phyloP scores from a whole-genome alignment of 352 stramenopile species.

The Phytophthora chlamydospora region DNA sequence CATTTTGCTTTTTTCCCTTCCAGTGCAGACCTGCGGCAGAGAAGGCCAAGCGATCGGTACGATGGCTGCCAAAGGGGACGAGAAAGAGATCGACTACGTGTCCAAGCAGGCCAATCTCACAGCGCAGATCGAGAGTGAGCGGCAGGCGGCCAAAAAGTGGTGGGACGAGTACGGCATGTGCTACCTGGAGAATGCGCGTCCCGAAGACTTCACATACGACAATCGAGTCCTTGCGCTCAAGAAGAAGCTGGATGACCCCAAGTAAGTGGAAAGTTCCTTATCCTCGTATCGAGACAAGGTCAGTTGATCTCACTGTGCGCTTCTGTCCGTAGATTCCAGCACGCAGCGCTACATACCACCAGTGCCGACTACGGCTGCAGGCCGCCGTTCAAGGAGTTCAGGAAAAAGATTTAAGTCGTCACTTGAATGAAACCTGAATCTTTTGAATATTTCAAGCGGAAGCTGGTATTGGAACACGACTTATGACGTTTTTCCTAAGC shows the following conservation, averaged over 20 bases:
- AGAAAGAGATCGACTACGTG: slow-evolving; percentile 84
- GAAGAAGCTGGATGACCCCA: slow-evolving; percentile 61
- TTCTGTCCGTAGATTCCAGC: slow-evolving; percentile 51
- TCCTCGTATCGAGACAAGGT: not conserved
- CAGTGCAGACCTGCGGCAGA: too few species aligned
- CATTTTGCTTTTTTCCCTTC: slow-evolving; percentile 1
- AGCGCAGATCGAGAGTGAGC: slow-evolving; percentile 83
- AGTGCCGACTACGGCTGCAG: slow-evolving; percentile 70
- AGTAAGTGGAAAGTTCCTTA: slow-evolving; percentile 36
- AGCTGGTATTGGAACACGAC: too few species aligned
- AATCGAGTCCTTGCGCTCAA: slow-evolving; percentile 78
- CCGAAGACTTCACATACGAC: slow-evolving; percentile 85
- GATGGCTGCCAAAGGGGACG: slow-evolving; percentile 54
- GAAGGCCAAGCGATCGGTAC: not conserved
- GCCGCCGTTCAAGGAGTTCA: slow-evolving; percentile 78
- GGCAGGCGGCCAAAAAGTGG: slow-evolving; percentile 76
- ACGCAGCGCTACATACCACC: slow-evolving; percentile 59
- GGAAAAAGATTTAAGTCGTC: slow-evolving; percentile 49
- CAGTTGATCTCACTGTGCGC: not conserved
- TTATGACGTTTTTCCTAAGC: too few species aligned
- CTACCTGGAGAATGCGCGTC: slow-evolving; percentile 80
- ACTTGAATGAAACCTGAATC: too few species aligned
- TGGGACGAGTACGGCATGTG: slow-evolving; percentile 84
- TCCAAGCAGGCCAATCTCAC: slow-evolving; percentile 86
- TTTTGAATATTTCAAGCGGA: too few species aligned